A percentile compares a stretch with the other conserved stretches of the same genome.
These are phyloP conservation scores for Themeda triandra DNA, from an alignment of 176 grass and related monocot species.

Conservation along the genomic window DNA sequence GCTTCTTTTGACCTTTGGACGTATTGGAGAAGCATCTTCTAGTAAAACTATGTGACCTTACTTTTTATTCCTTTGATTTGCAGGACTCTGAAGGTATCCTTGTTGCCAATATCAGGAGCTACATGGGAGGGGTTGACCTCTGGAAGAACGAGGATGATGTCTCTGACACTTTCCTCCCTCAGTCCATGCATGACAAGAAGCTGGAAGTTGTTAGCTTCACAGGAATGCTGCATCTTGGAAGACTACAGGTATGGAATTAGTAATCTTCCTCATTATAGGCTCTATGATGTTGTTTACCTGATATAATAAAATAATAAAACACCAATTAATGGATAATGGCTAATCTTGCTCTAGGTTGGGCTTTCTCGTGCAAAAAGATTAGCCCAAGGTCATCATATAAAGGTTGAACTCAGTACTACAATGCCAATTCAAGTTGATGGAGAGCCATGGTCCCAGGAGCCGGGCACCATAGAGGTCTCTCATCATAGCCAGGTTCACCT, in stretches of 20 bases:
- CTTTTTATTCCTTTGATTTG: background rate
- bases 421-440: constrained; percentile 95
- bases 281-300: background rate
- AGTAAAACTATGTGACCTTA: background rate
- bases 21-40: constrained; percentile 6
- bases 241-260: constrained; percentile 53
- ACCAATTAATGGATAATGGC: background rate
- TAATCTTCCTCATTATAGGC: background rate
- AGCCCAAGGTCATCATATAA: constrained; percentile 74
- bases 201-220: constrained; percentile 89
- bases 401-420: constrained; percentile 49
- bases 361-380: constrained; percentile 74
- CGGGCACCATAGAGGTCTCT: constrained; percentile 76
- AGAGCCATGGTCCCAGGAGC: constrained; percentile 79
- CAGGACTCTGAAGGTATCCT: constrained; percentile 85
- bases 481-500: constrained; percentile 67
- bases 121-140: constrained; percentile 97
- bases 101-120: constrained; percentile 85
- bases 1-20: background rate
- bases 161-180: constrained; percentile 53
- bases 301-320: background rate
- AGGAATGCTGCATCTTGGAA: constrained; percentile 83
- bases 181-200: constrained; percentile 89
- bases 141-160: constrained; percentile 84
- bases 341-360: constrained; percentile 52